phyloP scores from a whole-genome alignment of 2,329 filamentous ascomycete genomes.

The Hymenoscyphus fructigenus region DNA sequence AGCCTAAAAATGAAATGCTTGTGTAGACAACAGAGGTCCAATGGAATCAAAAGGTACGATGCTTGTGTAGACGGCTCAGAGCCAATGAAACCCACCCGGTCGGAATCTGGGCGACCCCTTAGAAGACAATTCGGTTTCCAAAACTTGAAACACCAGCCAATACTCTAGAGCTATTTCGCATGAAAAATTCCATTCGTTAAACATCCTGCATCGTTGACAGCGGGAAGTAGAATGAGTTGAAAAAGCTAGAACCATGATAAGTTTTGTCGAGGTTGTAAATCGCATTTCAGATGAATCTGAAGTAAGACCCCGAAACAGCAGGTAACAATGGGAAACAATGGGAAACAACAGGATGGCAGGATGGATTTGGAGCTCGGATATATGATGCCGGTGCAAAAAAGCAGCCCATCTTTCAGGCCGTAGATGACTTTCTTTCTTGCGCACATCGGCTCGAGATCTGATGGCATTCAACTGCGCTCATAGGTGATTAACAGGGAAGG shows the following conservation, averaged over 20 bases:
- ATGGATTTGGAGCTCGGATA: not conserved
- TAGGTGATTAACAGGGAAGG: not conserved
- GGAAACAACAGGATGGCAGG: not conserved
- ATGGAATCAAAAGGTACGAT: not conserved
- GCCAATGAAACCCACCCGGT: not conserved
- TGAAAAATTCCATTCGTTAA: too few species aligned
- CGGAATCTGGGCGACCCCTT: not conserved
- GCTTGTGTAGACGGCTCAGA: not conserved
- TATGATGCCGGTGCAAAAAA: not conserved
- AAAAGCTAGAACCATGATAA: not conserved
- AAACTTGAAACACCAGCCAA: not conserved
- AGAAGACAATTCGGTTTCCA: not conserved
- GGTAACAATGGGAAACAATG: not conserved
- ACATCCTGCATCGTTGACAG: not conserved
- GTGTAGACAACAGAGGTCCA: not conserved
- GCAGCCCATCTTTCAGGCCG: not conserved
- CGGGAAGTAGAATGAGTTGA: not conserved
- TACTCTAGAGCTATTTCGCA: too few species aligned
- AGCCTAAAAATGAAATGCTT: not conserved
- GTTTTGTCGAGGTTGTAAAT: not conserved
- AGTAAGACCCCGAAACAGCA: not conserved
- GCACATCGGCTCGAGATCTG: not conserved
- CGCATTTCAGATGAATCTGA: constrained; percentile 2
- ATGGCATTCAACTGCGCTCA: not conserved
- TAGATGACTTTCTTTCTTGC: not conserved